Base-by-base conservation (phyloP, 441 rosid species). In the Erysimum cheiri region DNA sequence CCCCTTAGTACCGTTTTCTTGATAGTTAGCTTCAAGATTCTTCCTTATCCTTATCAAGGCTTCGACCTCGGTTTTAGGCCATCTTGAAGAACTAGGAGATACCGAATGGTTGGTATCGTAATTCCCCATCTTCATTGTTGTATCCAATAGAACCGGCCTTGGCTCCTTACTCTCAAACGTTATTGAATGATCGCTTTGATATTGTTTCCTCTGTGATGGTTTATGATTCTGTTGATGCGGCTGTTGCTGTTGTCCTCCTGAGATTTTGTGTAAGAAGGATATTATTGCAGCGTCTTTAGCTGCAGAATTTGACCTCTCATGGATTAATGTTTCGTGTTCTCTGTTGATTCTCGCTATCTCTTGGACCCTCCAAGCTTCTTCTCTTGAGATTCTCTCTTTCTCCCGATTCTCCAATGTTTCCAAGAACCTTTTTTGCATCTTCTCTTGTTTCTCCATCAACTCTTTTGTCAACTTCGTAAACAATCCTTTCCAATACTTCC, bases 41-140 rank as follows among this genome's bases (percentile, higher is more conserved):
- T 77, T 83, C 69, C 96, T 75, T 17, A 88, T 67, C 46, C 73
- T 75, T 22, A 93, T 93, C 52, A 93, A 74, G 0, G 91, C 93
- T 59, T 85, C 72, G 22, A 89, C 80, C 60, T 93, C 96, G 10
- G 75, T 84, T 70, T 88, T 93, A 22, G 98, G 98, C 98, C 98
- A 93, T 72, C 98, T 80, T 8, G 97, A 94, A 3, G 96, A 77
- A 55, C 93, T 86, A 43, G 81, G 59, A 49, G 79, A 39, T 26
- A 80, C 15, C 11, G 32, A 22, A 37, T 72, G 22, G n/a, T 63
- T 82, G 49, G 48, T 73, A 60, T 80, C 76, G 2, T 78, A 81
- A 32, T 70, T 84, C 5, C 80, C 80, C 33, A 69, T 59, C 67
- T 78, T 82, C 61, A 39, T 13, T 19, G 73, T 56, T 5, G 80